A percentile compares a stretch with the other conserved stretches of the same genome.
Conservation (phyloP, 1,284 basidiomycete species). For the Ustilago nuda region DNA sequence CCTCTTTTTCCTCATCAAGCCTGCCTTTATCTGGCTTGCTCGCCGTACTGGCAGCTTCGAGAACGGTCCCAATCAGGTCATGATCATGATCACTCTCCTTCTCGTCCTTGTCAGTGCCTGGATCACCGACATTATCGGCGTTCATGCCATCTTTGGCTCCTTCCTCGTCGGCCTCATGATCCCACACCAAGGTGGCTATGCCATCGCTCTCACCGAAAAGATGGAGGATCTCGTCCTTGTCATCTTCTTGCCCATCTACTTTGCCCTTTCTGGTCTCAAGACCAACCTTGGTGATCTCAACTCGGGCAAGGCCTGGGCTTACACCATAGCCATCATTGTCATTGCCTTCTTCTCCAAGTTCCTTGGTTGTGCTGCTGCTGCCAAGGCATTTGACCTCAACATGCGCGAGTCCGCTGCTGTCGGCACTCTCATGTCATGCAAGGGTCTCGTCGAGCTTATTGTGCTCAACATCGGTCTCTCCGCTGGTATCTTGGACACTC, state of each 20-base stretch:
- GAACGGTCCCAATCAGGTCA: conserved; percentile 77
- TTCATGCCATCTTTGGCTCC: conserved; percentile 86
- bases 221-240: conserved; percentile 66
- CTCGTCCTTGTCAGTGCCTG: conserved; percentile 83
- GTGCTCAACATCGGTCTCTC: conserved; percentile 89
- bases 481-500: conserved; percentile 80
- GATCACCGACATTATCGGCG: conserved; percentile 88
- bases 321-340: conserved; percentile 81
- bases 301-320: conserved; percentile 80
- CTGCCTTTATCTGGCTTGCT: conserved; percentile 78
- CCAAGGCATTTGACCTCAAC: conserved; percentile 78
- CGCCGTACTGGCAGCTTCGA: conserved; percentile 82
- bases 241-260: conserved; percentile 86
- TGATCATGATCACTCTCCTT: conserved; percentile 83
- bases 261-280: conserved; percentile 81
- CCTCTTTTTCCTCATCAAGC: conserved; percentile 79
- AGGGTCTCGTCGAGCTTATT: conserved; percentile 81
- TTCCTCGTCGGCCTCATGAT: conserved; percentile 90
- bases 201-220: conserved; percentile 75
- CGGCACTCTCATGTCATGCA: conserved; percentile 91
- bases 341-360: conserved; percentile 84
- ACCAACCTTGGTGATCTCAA: conserved; percentile 79
- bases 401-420: conserved; percentile 85
- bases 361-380: conserved; percentile 72
- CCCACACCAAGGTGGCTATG: conserved; percentile 85